Conservation (phyloP, 139 green algal species). For the Protoeuglena noctilucae region DNA sequence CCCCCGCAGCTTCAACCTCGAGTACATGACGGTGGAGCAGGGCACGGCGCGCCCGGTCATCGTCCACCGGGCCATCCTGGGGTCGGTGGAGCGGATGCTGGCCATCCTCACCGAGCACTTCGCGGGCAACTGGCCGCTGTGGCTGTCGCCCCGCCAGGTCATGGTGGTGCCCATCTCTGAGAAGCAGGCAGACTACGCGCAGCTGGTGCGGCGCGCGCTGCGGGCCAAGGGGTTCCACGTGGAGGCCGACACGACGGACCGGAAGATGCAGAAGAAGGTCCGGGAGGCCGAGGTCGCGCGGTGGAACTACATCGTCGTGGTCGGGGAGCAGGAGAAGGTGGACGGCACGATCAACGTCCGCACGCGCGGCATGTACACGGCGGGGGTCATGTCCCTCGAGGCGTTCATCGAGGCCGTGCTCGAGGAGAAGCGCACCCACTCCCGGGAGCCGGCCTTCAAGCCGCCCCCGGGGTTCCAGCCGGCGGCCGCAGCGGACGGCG, state of each 20-base stretch:
- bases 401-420: constrained; percentile 17
- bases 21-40: constrained; percentile 50
- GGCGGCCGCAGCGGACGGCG: too few relatives aligned
- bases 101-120: constrained; percentile 98
- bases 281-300: constrained; percentile 80
- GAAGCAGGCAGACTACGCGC: not conserved
- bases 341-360: constrained; percentile 76
- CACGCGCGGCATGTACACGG: constrained; percentile 73
- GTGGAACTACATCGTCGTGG: constrained; percentile 96
- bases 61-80: constrained; percentile 88
- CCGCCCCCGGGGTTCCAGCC: too few relatives aligned
- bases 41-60: constrained; percentile 71
- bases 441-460: too few relatives aligned
- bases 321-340: constrained; percentile 58
- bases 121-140: constrained; percentile 94
- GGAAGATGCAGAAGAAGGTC: constrained; percentile 1
- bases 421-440: not conserved
- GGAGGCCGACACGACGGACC: not conserved
- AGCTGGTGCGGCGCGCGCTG: not conserved
- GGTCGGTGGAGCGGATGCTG: constrained; percentile 95
- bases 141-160: constrained; percentile 78
- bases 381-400: constrained; percentile 13
- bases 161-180: not conserved
- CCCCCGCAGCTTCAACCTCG: constrained; percentile 29
- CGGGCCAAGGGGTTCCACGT: not conserved